Base-by-base conservation (phyloP, 768 basidiomycete genomes). In the Symmetrospora coprosmae region DNA sequence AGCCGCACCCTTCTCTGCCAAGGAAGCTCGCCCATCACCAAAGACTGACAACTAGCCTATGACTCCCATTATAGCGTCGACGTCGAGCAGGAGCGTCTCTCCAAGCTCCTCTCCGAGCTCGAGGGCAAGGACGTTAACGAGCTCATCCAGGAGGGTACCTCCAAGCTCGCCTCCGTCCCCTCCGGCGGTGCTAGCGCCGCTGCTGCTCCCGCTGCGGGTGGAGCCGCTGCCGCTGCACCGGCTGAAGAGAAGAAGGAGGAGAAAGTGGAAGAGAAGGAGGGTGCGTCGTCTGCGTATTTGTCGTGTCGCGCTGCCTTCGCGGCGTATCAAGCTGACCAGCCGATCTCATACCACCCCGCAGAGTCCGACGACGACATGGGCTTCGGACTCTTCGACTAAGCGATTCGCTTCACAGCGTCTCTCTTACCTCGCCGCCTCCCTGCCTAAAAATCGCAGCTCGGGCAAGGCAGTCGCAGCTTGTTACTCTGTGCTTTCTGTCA, bases 131-230 rank as follows among this genome's bases (percentile, higher is more conserved):
- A 85, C 73, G 74, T 91, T 74, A 81, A 85, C 76, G 75, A 81
- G 85, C 75, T 97, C 77, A 97, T 99, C 74, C 80, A 83, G 67
- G 87, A 88, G 74, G 94, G 94, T 55, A 84, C 84, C 39, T 74
- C 80, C 73, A 97, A 96, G 76, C 87, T 99, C 69, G 82, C 92
- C 58, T 97, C 94, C 71, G 94, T 94, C 71, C 92, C 94, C 62
- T 91, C 92, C 64, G 92, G 91, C 66, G 91, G 90, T 71, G 85
- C 69, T 55, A 67, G 61, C 38, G 69, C 67, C 56, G 65, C 75
- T 43, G 77, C 73, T 35, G 78, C 77, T 56, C 75, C 78, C 35
- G 76, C 78, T 39, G 75, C 77, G 49, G 75, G 76, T 52, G 78
- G 79, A 50, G 78, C 75, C 50, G 75, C 65, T 58, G 76, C 80